These are phyloP conservation scores for Trichoderma asperelloides DNA, from an alignment of 495 filamentous ascomycete genomes.

Conservation along the genomic window DNA sequence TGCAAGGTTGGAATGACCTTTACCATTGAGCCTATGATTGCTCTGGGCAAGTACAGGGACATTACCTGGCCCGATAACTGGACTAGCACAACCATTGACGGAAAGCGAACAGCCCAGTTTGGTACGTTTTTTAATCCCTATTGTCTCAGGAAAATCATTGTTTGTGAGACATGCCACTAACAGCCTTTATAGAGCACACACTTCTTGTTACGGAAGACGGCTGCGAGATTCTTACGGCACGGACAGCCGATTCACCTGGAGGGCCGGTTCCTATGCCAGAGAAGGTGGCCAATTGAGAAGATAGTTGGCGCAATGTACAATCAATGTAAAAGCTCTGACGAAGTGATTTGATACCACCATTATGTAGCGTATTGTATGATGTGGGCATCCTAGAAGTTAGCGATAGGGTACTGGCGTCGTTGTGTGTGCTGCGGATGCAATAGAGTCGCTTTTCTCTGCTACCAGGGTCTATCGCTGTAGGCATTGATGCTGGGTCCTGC, in stretches of 20 bases:
- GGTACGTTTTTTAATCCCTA: slow-evolving; percentile 31
- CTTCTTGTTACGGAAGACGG: slow-evolving; percentile 88
- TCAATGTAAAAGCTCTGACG: background rate
- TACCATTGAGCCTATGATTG: slow-evolving; percentile 90
- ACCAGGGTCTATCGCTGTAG: background rate
- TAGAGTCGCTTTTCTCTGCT: slow-evolving; percentile 1
- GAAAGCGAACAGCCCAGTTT: slow-evolving; percentile 77
- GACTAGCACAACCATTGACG: slow-evolving; percentile 78
- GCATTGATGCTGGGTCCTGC: background rate
- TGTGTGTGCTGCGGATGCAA: background rate
- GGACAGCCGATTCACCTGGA: slow-evolving; percentile 72
- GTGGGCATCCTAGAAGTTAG: background rate
- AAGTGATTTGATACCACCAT: background rate
- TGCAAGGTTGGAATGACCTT: slow-evolving; percentile 89
- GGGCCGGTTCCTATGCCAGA: slow-evolving; percentile 64
- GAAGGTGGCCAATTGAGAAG: slow-evolving; percentile 13
- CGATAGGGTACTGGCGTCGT: background rate
- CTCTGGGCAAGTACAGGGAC: slow-evolving; percentile 68
- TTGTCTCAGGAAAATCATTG: background rate
- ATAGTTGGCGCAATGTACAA: background rate
- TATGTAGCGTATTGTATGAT: slow-evolving; percentile 7
- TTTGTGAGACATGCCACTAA: background rate
- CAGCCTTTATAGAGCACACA: slow-evolving; percentile 62
- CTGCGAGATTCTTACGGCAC: slow-evolving; percentile 86
- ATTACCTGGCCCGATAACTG: slow-evolving; percentile 87